Percentiles rank a stretch among this genome's conserved stretches.
Conservation (phyloP, 805 yeast species). For the Zygosaccharomyces gambellarensis region DNA sequence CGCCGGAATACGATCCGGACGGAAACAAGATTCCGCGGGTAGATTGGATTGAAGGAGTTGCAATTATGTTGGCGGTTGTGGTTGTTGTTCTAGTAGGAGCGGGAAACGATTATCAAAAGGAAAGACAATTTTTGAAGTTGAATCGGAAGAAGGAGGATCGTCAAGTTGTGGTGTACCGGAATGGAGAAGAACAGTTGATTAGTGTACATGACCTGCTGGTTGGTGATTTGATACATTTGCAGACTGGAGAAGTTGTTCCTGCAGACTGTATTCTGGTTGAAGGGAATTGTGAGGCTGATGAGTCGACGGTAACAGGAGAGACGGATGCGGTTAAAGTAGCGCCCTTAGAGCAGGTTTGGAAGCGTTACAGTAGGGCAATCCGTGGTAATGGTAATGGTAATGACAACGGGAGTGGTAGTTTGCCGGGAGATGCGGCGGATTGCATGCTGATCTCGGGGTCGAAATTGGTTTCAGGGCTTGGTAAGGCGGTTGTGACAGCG, state of each 20-base stretch:
- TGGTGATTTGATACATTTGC: slow-evolving; percentile 78
- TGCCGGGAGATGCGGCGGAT: slow-evolving; percentile 45
- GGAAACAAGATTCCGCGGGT: slow-evolving; percentile 76
- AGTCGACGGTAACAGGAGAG: slow-evolving; percentile 91
- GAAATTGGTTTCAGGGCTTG: slow-evolving; percentile 80
- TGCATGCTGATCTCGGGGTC: slow-evolving; percentile 90
- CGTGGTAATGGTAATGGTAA: slow-evolving; percentile 6
- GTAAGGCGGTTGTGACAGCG: slow-evolving; percentile 80
- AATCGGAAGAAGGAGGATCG: slow-evolving; percentile 88
- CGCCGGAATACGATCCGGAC: slow-evolving; percentile 68
- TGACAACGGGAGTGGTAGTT: slow-evolving; percentile 29
- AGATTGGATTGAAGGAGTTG: slow-evolving; percentile 99
- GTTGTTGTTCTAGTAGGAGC: slow-evolving; percentile 94
- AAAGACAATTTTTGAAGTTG: slow-evolving; percentile 81
- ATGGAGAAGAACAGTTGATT: slow-evolving; percentile 60
- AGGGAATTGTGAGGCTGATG: slow-evolving; percentile 86
- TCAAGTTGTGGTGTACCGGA: slow-evolving; percentile 67
- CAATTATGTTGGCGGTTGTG: slow-evolving; percentile 83
- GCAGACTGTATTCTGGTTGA: slow-evolving; percentile 74
- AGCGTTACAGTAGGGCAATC: slow-evolving; percentile 8
- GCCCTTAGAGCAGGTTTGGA: slow-evolving; percentile 45
- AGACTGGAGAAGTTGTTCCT: slow-evolving; percentile 93
- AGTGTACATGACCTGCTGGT: slow-evolving; percentile 73
- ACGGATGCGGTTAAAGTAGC: slow-evolving; percentile 72
- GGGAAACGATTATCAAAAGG: slow-evolving; percentile 94